Percentiles rank a stretch among this genome's conserved stretches.
phyloP scores from a whole-genome alignment of 1,284 basidiomycete genomes.

The Lentinula novae-zelandiae region DNA sequence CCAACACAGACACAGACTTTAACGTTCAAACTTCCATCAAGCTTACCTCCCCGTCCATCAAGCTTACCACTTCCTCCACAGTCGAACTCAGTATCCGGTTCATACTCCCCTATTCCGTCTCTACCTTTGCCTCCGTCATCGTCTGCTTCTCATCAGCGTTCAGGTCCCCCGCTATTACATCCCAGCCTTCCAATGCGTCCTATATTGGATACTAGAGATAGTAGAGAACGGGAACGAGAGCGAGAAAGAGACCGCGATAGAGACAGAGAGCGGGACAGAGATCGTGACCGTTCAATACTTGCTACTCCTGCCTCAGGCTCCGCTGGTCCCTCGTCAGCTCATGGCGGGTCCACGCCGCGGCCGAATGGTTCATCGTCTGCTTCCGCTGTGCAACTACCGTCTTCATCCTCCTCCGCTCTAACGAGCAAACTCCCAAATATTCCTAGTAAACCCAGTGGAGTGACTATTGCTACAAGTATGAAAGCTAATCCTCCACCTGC shows the following conservation, averaged over 20 bases:
- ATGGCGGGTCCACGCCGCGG: background rate
- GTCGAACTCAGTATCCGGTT: background rate
- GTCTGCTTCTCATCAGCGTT: background rate
- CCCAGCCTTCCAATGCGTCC: slow-evolving; percentile 6
- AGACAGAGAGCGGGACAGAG: background rate
- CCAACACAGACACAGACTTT: background rate
- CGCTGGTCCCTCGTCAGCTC: background rate
- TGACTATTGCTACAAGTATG: background rate
- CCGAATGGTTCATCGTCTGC: background rate
- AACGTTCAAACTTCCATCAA: slow-evolving; percentile 1
- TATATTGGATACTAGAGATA: background rate
- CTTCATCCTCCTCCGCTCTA: background rate
- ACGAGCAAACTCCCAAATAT: background rate
- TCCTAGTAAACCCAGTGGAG: background rate
- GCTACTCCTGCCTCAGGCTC: background rate
- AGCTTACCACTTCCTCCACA: background rate
- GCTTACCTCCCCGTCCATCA: slow-evolving; percentile 3
- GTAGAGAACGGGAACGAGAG: background rate
- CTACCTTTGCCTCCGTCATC: background rate
- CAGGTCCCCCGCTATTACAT: background rate
- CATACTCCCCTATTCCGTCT: background rate
- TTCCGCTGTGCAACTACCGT: background rate
- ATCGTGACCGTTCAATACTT: background rate
- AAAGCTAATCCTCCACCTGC: slow-evolving; percentile 14
- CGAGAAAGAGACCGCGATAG: background rate